Evolutionary conservation across 2,329 filamentous ascomycete species (phyloP).

Genomic region (Ploettnerulaceae sp.): DNA sequence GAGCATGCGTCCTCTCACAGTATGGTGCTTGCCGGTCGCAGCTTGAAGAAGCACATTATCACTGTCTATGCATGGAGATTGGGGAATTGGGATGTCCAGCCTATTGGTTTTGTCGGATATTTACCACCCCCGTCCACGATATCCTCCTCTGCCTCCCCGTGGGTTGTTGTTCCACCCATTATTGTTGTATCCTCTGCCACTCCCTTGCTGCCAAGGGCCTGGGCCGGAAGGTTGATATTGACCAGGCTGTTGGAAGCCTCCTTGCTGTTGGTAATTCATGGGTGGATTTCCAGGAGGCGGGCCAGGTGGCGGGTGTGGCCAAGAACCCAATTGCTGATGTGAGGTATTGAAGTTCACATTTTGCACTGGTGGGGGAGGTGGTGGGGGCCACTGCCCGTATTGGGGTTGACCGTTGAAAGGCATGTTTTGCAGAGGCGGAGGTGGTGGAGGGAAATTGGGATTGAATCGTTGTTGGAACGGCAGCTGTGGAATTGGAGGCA

Average conservation of each 20-base stretch:
- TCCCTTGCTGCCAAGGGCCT: conserved; percentile 26
- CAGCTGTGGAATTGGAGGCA: conserved; percentile 16
- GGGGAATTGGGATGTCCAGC: not conserved
- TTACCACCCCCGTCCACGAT: conserved; percentile 27
- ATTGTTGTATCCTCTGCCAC: conserved; percentile 25
- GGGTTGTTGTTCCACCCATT: conserved; percentile 24
- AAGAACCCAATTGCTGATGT: conserved; percentile 13
- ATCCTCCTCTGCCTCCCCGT: conserved; percentile 27
- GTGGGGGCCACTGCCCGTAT: conserved; percentile 21
- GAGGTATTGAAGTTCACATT: conserved; percentile 21
- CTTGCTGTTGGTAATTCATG: conserved; percentile 16
- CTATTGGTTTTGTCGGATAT: no score
- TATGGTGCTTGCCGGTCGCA: no score
- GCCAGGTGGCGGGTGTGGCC: conserved; percentile 22
- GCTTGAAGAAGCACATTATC: no score
- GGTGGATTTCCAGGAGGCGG: conserved; percentile 27
- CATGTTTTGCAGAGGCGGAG: conserved; percentile 19
- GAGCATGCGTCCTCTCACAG: no score
- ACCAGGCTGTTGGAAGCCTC: conserved; percentile 6
- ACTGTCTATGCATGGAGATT: not conserved
- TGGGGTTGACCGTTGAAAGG: conserved; percentile 18
- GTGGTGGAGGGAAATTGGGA: conserved; percentile 26
- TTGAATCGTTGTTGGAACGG: conserved; percentile 27
- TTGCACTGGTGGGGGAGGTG: conserved; percentile 22
- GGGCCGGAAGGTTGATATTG: conserved; percentile 21